Percentiles rank a stretch among this genome's conserved stretches.
phyloP scores from a whole-genome alignment of 1,139 yeast genomes.

The Hanseniaspora uvarum region DNA sequence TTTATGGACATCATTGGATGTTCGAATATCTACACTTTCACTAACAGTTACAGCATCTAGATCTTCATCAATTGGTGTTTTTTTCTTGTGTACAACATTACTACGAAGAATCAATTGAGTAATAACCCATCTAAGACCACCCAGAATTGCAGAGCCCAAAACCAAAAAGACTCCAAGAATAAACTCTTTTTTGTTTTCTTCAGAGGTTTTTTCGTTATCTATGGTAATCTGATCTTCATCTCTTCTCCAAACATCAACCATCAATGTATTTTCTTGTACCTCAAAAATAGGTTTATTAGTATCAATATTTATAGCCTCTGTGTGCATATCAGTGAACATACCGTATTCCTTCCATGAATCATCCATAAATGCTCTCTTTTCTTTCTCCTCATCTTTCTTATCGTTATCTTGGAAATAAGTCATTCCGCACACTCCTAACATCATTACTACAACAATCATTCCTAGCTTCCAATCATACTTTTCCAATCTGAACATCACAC shows the following conservation, averaged over 20 bases:
- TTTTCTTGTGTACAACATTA: neutral
- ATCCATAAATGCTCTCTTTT: slow-evolving; percentile 41
- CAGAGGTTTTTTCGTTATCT: neutral
- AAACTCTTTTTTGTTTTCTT: slow-evolving; percentile 24
- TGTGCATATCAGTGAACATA: neutral
- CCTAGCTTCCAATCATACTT: slow-evolving; percentile 54
- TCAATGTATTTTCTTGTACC: too few species aligned
- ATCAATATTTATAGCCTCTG: slow-evolving; percentile 20
- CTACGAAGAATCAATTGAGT: slow-evolving; percentile 59
- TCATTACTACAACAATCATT: slow-evolving; percentile 65
- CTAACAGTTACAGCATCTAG: neutral
- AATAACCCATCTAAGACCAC: slow-evolving; percentile 90
- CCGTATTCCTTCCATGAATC: slow-evolving; percentile 78
- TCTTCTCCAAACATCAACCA: neutral
- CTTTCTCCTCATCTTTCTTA: neutral
- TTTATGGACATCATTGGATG: neutral
- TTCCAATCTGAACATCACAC: slow-evolving; percentile 70
- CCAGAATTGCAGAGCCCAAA: slow-evolving; percentile 63
- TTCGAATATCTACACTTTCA: too few species aligned
- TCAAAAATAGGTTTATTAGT: neutral
- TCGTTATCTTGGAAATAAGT: slow-evolving; percentile 35
- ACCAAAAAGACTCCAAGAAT: slow-evolving; percentile 62
- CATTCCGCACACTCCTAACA: slow-evolving; percentile 78
- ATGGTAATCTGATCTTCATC: neutral
- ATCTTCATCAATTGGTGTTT: neutral